phyloP scores from a whole-genome alignment of 352 stramenopile genomes.

The Globisporangium nagaii region DNA sequence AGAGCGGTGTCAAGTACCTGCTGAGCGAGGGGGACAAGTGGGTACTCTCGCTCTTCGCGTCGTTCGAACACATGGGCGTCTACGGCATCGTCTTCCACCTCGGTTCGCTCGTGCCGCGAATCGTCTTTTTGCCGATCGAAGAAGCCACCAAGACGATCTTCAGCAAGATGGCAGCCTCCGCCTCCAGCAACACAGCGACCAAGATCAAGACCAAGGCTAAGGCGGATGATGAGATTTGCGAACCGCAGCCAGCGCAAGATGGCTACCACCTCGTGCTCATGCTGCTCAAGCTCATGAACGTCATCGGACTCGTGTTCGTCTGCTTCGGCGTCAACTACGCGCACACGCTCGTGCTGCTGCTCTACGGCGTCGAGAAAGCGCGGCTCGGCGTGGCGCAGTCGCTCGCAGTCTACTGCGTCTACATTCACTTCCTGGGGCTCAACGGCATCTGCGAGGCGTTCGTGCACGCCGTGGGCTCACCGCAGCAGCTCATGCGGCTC shows the following conservation, averaged over 20 bases:
- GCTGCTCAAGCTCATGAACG: conserved; percentile 80
- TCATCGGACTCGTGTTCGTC: conserved; percentile 79
- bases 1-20: conserved; percentile 96
- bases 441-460: conserved; percentile 97
- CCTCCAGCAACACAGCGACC: conserved; percentile 13
- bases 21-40: conserved; percentile 97
- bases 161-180: conserved; percentile 76
- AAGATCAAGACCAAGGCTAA: neutral
- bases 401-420: conserved; percentile 87
- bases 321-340: conserved; percentile 84
- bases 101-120: conserved; percentile 91
- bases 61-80: conserved; percentile 92
- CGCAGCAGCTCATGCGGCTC: conserved; percentile 64
- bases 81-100: conserved; percentile 96
- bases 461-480: conserved; percentile 85
- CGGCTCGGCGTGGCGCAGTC: conserved; percentile 42
- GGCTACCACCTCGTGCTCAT: conserved; percentile 53
- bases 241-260: conserved; percentile 10
- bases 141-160: conserved; percentile 95
- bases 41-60: conserved; percentile 87
- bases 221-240: neutral
- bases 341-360: conserved; percentile 66
- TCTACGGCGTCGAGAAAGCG: conserved; percentile 76
- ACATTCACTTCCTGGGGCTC: conserved; percentile 92
- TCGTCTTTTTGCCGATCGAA: conserved; percentile 96